Evolutionary conservation across 73 alveolate species (phyloP).

Genomic region (Tetrahymena thermophila): DNA sequence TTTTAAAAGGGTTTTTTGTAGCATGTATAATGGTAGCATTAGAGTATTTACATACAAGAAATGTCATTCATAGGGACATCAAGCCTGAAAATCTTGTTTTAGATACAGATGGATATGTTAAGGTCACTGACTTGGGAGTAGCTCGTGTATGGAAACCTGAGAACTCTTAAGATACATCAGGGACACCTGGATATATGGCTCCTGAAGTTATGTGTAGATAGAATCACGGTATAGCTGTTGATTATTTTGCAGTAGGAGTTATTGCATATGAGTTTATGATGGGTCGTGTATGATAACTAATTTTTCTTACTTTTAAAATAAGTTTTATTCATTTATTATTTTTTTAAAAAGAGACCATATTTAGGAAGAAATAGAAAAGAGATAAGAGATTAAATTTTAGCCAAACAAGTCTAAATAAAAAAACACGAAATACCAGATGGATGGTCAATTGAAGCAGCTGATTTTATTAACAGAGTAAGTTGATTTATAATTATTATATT

Average conservation of each 20-base stretch:
- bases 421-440: constrained; percentile 85
- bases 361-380: constrained; percentile 92
- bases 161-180: constrained; percentile 74
- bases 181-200: constrained; percentile 97
- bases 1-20: constrained; percentile 60
- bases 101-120: constrained; percentile 78
- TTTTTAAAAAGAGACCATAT: constrained; percentile 69
- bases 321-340: not conserved
- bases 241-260: constrained; percentile 74
- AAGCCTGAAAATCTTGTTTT: constrained; percentile 95
- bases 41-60: constrained; percentile 84
- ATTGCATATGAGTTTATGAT: constrained; percentile 73
- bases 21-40: constrained; percentile 86
- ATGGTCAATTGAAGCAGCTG: constrained; percentile 88
- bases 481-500: constrained; percentile 4
- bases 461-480: constrained; percentile 69
- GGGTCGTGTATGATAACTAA: constrained; percentile 36
- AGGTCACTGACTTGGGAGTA: constrained; percentile 94
- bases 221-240: constrained; percentile 71
- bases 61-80: constrained; percentile 90
- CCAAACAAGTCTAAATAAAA: constrained; percentile 80
- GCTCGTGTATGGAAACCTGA: constrained; percentile 81
- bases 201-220: constrained; percentile 90
- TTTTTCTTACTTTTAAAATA: not conserved
- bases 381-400: constrained; percentile 91